phyloP scores from a whole-genome alignment of 2,329 filamentous ascomycete species.

The Boeremia lycopersici region DNA sequence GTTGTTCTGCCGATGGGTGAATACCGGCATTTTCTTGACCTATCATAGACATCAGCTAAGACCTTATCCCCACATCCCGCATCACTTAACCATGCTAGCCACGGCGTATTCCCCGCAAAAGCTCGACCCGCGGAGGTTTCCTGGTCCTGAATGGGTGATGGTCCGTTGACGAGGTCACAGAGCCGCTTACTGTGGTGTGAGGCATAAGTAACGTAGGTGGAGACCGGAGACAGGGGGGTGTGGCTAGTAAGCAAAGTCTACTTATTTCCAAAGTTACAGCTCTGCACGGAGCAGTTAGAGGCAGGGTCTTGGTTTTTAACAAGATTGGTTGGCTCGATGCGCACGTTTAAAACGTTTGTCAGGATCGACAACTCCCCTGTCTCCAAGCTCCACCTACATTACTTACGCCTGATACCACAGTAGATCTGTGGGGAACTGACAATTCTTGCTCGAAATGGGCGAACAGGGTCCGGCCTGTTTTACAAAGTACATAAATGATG shows the following conservation, averaged over 20 bases:
- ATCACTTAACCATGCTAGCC: conserved; percentile 2
- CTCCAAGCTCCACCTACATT: too few species aligned
- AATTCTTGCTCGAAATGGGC: conserved; percentile 1
- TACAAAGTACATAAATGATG: conserved; percentile 4
- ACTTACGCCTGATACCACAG: too few species aligned
- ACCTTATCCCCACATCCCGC: conserved; percentile 1
- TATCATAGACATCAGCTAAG: background rate
- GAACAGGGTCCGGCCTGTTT: background rate
- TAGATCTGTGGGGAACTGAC: conserved; percentile 5
- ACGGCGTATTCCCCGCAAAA: conserved; percentile 8
- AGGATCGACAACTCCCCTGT: too few species aligned
- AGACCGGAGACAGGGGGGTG: too few species aligned
- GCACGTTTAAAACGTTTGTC: too few species aligned
- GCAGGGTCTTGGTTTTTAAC: too few species aligned
- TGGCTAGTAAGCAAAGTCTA: too few species aligned
- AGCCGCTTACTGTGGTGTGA: too few species aligned
- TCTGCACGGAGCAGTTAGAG: too few species aligned
- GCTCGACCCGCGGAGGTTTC: conserved; percentile 1
- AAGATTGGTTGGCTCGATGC: too few species aligned
- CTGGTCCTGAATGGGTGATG: conserved; percentile 3
- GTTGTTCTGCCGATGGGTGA: conserved; percentile 10
- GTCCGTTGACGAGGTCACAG: background rate
- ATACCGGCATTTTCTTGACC: conserved; percentile 4
- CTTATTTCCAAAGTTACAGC: too few species aligned
- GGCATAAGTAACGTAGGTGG: too few species aligned